These are phyloP conservation scores for Pleomassaria siparia DNA, from an alignment of 2,329 filamentous ascomycete genomes.

Conservation along the genomic window DNA sequence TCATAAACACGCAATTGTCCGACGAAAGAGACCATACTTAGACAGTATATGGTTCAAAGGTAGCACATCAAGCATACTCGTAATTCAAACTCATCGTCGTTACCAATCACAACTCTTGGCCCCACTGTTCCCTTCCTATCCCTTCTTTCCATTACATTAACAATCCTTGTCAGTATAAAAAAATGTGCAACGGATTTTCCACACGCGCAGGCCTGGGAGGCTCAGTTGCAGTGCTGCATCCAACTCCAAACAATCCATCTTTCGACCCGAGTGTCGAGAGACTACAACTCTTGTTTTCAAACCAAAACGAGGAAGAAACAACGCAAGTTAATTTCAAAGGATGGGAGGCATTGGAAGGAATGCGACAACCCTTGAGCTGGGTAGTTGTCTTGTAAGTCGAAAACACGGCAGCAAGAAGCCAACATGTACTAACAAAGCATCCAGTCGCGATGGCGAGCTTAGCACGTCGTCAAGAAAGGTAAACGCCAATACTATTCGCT, in stretches of 20 bases:
- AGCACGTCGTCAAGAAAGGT: constrained; percentile 6
- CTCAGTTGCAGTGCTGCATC: constrained; percentile 36
- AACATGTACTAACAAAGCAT: neutral
- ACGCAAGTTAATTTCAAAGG: constrained; percentile 34
- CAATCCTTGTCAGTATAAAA: too few species aligned
- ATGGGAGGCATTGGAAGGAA: constrained; percentile 8
- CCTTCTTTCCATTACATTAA: too few species aligned
- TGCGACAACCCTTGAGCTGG: constrained; percentile 19
- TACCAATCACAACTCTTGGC: too few species aligned
- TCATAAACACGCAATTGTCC: constrained; percentile 26
- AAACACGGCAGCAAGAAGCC: neutral
- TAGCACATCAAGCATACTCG: too few species aligned
- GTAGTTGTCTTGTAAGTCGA: constrained; percentile 35
- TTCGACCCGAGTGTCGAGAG: constrained; percentile 13
- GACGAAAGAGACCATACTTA: neutral
- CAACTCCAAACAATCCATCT: constrained; percentile 10
- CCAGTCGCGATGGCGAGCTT: constrained; percentile 36
- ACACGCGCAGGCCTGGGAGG: constrained; percentile 36
- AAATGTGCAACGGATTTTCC: constrained; percentile 36
- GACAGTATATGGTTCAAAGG: neutral
- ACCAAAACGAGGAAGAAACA: constrained; percentile 15
- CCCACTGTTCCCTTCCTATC: too few species aligned
- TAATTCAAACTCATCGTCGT: too few species aligned
- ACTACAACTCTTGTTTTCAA: constrained; percentile 32
- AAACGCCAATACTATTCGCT: neutral